phyloP scores from a whole-genome alignment of 352 stramenopile species.

The Halophytophthora polymorphica region DNA sequence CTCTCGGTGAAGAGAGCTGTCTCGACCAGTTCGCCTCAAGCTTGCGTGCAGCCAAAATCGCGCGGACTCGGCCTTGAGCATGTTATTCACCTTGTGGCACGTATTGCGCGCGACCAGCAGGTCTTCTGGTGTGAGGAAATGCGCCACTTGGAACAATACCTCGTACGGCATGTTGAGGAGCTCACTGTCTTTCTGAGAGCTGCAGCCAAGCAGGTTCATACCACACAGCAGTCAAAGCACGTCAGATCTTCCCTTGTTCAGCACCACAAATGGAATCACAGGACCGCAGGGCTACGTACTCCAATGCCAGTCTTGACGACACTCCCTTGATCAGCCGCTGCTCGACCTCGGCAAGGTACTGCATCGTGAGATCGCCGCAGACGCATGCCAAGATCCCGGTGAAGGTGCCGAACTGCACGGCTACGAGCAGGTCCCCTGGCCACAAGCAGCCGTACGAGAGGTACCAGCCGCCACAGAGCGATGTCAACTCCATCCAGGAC shows the following conservation, averaged over 20 bases:
- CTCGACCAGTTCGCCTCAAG: slow-evolving; percentile 64
- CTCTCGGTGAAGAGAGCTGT: slow-evolving; percentile 38
- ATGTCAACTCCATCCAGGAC: slow-evolving; percentile 56
- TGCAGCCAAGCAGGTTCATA: slow-evolving; percentile 17
- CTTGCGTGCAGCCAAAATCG: slow-evolving; percentile 84
- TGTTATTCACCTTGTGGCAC: slow-evolving; percentile 79
- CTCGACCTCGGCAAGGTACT: slow-evolving; percentile 64
- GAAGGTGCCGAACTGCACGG: slow-evolving; percentile 73
- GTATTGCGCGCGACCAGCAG: slow-evolving; percentile 67
- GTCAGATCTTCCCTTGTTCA: background rate
- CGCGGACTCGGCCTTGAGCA: slow-evolving; percentile 79
- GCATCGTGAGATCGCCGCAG: slow-evolving; percentile 60
- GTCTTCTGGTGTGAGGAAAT: slow-evolving; percentile 75
- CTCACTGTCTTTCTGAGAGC: slow-evolving; percentile 52
- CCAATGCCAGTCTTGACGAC: slow-evolving; percentile 35
- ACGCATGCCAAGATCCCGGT: slow-evolving; percentile 69
- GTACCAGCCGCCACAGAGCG: slow-evolving; percentile 54
- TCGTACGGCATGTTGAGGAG: slow-evolving; percentile 80
- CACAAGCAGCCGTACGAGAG: slow-evolving; percentile 70
- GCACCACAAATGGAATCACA: background rate
- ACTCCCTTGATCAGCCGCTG: slow-evolving; percentile 52
- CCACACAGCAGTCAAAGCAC: slow-evolving; percentile 7
- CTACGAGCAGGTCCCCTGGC: slow-evolving; percentile 62
- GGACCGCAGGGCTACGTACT: slow-evolving; percentile 31
- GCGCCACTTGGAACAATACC: slow-evolving; percentile 74